Base-by-base conservation (phyloP, 257 asterid species). In the Solanum clarkiae region DNA sequence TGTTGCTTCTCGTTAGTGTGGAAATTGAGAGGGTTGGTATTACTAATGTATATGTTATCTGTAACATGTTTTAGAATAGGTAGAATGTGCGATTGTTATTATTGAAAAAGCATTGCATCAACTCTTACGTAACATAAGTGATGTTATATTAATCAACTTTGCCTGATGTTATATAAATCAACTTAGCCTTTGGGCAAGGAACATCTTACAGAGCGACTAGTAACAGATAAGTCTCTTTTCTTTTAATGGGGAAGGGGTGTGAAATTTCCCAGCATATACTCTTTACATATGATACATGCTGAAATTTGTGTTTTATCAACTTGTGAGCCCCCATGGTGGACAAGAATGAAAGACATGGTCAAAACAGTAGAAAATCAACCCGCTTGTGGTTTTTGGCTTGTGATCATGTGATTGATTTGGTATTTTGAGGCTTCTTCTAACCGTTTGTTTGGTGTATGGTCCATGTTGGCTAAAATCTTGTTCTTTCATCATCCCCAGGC, bases 401-500 rank as follows among this genome's bases (percentile, higher is more conserved):
- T 26, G 63, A 24, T 51, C 82, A 51, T 77, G 26, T 16, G 63
- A 51, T 77, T 51, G 63, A 29, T 75, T 24, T 51, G 9, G 36
- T 82, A 42, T 51, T 60, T 18, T 10, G 22, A 42, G 63, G 26
- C 42, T 44, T 47, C 77, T 45, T 40, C 59, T 42, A 42, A 45
- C 44, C 22, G 15, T 26, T 68, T 49, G 45, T 71, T 72, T 49
- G 86, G 74, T 62, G 56, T 18, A 29, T 68, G 26, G 44, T 57
- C 83, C 32, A 29, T 70, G 81, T 59, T 80, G 22, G 40, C 63
- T 60, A 45, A 26, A 65, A 22, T 69, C 80, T 44, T 10, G 32
- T 84, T 83, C 63, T 86, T 85, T 62, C 85, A 1, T 80, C 87
- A 81, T 81, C 84, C 80, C 91, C 93, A 95, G 99, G 93, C 83